Percentiles rank a stretch among this genome's conserved stretches.
phyloP scores from a whole-genome alignment of 2,329 filamentous ascomycete genomes.

The Trichoderma oligosporum region DNA sequence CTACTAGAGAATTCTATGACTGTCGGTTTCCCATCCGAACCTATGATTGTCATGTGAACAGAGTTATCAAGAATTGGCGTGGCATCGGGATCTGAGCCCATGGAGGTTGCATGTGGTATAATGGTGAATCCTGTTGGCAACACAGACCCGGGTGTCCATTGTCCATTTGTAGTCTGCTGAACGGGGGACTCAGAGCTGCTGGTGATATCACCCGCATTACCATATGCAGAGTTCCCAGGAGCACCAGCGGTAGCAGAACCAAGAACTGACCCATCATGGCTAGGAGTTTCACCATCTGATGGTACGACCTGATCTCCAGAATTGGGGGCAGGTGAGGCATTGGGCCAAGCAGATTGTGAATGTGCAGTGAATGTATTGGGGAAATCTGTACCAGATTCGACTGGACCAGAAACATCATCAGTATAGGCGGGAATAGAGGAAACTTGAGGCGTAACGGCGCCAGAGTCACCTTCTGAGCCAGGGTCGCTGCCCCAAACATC shows the following conservation, averaged over 20 bases:
- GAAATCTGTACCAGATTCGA: constrained; percentile 21
- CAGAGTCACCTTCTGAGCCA: constrained; percentile 17
- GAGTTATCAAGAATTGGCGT: constrained; percentile 2
- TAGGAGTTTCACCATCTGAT: constrained; percentile 18
- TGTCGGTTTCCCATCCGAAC: constrained; percentile 29
- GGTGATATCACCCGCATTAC: not conserved
- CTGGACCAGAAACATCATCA: constrained; percentile 19
- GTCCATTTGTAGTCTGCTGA: constrained; percentile 23
- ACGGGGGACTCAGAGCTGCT: not conserved
- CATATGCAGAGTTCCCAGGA: constrained; percentile 9
- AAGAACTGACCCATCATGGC: not conserved
- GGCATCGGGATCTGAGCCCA: constrained; percentile 14
- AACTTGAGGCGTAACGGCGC: constrained; percentile 20
- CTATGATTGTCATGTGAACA: constrained; percentile 24
- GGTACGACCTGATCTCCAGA: constrained; percentile 19
- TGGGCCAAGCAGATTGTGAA: constrained; percentile 20
- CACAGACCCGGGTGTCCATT: constrained; percentile 22
- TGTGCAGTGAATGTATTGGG: constrained; percentile 20
- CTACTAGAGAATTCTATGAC: constrained; percentile 22
- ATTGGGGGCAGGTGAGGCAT: constrained; percentile 21
- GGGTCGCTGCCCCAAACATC: constrained; percentile 32
- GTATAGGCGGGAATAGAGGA: constrained; percentile 21
- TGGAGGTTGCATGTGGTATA: constrained; percentile 25
- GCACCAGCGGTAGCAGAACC: not conserved
- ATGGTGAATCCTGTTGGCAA: constrained; percentile 25